Evolutionary conservation across 306 rosid genomes (phyloP).

Genomic region (Pachyrhizus erosus): DNA sequence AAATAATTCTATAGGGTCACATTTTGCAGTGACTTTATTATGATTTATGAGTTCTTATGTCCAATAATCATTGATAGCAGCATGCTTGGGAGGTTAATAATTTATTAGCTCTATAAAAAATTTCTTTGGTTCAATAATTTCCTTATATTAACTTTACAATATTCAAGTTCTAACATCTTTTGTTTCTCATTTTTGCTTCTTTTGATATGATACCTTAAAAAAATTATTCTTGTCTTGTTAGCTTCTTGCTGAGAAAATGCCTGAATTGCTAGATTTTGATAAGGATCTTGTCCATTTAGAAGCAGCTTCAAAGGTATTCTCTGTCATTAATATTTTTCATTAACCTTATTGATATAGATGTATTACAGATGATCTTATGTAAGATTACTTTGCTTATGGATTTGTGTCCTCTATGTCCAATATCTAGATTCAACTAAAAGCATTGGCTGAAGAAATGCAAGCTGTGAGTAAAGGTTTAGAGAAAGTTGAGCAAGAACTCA

Average conservation of each 20-base stretch:
- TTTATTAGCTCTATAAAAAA: constrained; percentile 15
- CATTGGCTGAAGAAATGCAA: constrained; percentile 99
- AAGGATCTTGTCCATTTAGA: constrained; percentile 93
- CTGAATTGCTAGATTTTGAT: constrained; percentile 92
- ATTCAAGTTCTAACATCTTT: constrained; percentile 1
- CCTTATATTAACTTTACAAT: constrained; percentile 15
- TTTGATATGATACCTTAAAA: constrained; percentile 38
- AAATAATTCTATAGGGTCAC: no score
- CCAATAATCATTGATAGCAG: background rate
- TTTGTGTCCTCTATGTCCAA: constrained; percentile 27
- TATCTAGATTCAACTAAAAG: constrained; percentile 90
- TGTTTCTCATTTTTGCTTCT: constrained; percentile 24
- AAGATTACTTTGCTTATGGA: constrained; percentile 33
- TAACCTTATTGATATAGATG: constrained; percentile 26
- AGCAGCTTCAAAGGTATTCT: constrained; percentile 94
- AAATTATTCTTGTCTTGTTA: constrained; percentile 44
- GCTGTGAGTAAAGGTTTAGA: constrained; percentile 98
- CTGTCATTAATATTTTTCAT: constrained; percentile 33
- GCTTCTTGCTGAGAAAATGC: constrained; percentile 95
- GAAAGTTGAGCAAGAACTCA: constrained; percentile 95
- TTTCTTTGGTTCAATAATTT: background rate
- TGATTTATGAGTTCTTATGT: no score
- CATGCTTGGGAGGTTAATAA: constrained; percentile 8
- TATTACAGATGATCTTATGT: constrained; percentile 3
- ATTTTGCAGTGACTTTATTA: no score